Evolutionary conservation across 2,329 filamentous ascomycete species (phyloP), one percentile per base, ranked within the genome.

Genomic region (Trichoderma endophyticum): DNA sequence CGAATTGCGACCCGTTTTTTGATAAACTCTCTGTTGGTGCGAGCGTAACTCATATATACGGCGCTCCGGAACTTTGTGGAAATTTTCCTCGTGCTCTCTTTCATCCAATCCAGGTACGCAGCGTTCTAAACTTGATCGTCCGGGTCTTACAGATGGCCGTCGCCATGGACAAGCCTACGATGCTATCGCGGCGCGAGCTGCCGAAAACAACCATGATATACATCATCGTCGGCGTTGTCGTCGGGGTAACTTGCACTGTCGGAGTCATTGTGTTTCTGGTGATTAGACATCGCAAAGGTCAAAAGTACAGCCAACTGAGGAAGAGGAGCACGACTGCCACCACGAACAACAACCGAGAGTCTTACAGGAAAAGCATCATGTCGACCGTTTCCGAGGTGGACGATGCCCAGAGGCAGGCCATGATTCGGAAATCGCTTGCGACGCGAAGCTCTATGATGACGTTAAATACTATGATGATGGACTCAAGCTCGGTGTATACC

Each of bases 381-480:
- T 65, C 66, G 54, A 70, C 65, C 1, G 32, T 60, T 39, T 60
- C 65, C n/a, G 71, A 68, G n/a, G 43, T 71, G 9, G 60, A 71
- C 30, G 71, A 72, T 11, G 32, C 57, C 15, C 71, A 72, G 48
- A 57, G 71, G 15, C 71, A 64, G 60, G 59, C 59, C 43, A 70
- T 72, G 59, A 72, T 72, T 39, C 43, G 68, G n/a, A 72, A 72
- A 43, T 72, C 71, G 15, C 43, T 72, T 9, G 64, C 64, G 43
- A 70, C 60, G 28, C 43, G 68, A 32, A 64, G 60, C 60, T 70
- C 68, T 9, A 64, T 30, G 36, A 54, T 70, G 68, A 60, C 56
- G 4, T 21, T 64, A 12, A 26, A 70, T 28, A 36, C 34, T 15
- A 36, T 36, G 34, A 36, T 36, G 34, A 32, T 48, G 39, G 66